Evolutionary conservation across 768 basidiomycete species (phyloP).

Genomic region (Lyophyllum decastes): DNA sequence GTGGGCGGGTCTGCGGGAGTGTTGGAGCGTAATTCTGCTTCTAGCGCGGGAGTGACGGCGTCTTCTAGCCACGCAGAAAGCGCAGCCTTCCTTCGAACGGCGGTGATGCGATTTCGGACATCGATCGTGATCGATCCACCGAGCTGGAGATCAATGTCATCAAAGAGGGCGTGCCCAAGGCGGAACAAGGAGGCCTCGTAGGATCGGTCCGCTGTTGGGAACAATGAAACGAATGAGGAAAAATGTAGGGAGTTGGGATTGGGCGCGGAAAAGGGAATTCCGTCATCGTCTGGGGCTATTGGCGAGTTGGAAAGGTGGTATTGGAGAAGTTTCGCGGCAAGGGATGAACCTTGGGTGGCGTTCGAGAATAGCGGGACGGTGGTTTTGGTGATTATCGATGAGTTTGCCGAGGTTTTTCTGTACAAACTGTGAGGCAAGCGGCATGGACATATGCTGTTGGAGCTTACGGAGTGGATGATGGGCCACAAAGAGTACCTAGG

Average conservation of each 20-base stretch:
- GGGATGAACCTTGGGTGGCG: constrained; percentile 32
- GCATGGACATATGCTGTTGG: background rate
- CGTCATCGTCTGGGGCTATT: constrained; percentile 69
- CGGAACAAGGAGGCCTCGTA: constrained; percentile 83
- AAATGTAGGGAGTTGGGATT: constrained; percentile 65
- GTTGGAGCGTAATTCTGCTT: constrained; percentile 56
- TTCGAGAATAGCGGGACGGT: constrained; percentile 41
- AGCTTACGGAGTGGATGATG: constrained; percentile 54
- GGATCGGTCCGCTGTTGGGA: constrained; percentile 68
- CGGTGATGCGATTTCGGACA: constrained; percentile 57
- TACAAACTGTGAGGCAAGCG: constrained; percentile 4
- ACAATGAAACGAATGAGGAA: constrained; percentile 71
- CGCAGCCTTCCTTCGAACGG: constrained; percentile 74
- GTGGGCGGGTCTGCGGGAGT: constrained; percentile 45
- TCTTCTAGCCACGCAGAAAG: constrained; percentile 85
- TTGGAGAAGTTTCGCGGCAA: constrained; percentile 66
- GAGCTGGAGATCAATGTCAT: constrained; percentile 71
- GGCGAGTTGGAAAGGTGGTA: constrained; percentile 76
- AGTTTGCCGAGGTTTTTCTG: constrained; percentile 61
- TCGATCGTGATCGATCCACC: constrained; percentile 56
- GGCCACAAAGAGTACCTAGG: constrained; percentile 71
- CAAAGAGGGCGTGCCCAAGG: constrained; percentile 89
- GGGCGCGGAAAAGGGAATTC: constrained; percentile 70
- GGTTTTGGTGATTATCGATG: constrained; percentile 58
- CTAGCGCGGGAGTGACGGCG: constrained; percentile 69